phyloP scores from a whole-genome alignment of 1,139 yeast species.

The Yamadazyma membranifaciens region DNA sequence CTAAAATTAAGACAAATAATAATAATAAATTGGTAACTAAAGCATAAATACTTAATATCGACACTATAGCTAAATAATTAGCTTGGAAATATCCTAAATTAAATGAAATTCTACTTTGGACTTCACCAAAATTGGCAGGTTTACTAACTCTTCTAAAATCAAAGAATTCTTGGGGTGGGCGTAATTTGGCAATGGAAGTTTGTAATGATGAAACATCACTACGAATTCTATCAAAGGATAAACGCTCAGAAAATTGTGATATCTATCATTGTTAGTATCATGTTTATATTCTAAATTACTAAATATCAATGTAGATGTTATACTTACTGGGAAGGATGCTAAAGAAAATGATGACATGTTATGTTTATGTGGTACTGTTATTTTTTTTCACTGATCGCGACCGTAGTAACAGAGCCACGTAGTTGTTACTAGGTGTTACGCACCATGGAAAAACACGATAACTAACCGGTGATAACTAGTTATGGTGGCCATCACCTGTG shows the following conservation, averaged over 20 bases:
- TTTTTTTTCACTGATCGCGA: no score
- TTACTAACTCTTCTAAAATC: conserved; percentile 87
- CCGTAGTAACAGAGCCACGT: no score
- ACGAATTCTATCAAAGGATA: conserved; percentile 52
- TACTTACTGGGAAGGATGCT: conserved; percentile 19
- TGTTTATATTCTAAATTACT: background rate
- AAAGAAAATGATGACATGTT: conserved; percentile 15
- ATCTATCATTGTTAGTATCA: conserved; percentile 26
- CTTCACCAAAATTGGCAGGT: conserved; percentile 86
- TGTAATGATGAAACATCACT: conserved; percentile 46
- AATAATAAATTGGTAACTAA: conserved; percentile 81
- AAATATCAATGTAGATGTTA: background rate
- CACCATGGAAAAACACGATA: no score
- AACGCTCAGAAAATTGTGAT: conserved; percentile 45
- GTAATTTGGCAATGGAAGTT: conserved; percentile 65
- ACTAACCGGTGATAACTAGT: no score
- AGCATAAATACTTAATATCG: conserved; percentile 55
- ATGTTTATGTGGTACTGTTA: conserved; percentile 6
- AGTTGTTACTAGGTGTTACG: no score
- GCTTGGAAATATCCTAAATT: conserved; percentile 86
- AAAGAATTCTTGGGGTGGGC: conserved; percentile 91
- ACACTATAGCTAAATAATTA: conserved; percentile 76
- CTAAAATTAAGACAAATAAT: conserved; percentile 73
- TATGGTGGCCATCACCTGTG: no score
- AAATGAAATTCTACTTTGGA: conserved; percentile 83